phyloP scores from a whole-genome alignment of 257 asterid genomes.

The Craterostigma plantagineum region DNA sequence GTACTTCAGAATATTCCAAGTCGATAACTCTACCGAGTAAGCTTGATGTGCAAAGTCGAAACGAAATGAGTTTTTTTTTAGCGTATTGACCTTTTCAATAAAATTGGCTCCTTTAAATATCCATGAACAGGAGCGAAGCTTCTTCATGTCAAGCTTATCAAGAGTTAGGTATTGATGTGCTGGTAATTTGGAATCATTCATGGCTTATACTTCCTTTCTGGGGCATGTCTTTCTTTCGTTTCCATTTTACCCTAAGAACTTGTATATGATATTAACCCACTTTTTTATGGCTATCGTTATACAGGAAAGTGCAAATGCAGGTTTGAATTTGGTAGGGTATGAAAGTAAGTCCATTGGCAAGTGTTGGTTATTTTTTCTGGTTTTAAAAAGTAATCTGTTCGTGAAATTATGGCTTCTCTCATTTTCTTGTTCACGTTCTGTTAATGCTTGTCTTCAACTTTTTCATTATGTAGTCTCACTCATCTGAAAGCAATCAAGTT shows the following conservation, averaged over 20 bases:
- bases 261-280: not conserved
- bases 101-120: not conserved
- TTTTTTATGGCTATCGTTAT: conserved; percentile 8
- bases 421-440: too few species aligned
- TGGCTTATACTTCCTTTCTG: not conserved
- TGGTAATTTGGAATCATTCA: conserved; percentile 20
- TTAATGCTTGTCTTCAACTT: too few species aligned
- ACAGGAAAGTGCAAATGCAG: conserved; percentile 37
- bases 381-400: not conserved
- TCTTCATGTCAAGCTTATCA: conserved; percentile 29
- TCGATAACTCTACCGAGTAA: too few species aligned
- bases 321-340: conserved; percentile 40
- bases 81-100: too few species aligned
- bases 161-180: conserved; percentile 42
- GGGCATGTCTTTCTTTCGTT: conserved; percentile 2
- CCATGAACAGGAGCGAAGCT: conserved; percentile 50
- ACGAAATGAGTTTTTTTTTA: not conserved
- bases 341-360: conserved; percentile 36
- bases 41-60: not conserved
- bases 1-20: too few species aligned
- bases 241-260: not conserved
- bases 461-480: too few species aligned
- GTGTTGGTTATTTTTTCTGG: not conserved
- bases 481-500: too few species aligned
- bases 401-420: too few species aligned